Evolutionary conservation across 2,329 filamentous ascomycete species (phyloP).

Genomic region (Hansfordia pulvinata): DNA sequence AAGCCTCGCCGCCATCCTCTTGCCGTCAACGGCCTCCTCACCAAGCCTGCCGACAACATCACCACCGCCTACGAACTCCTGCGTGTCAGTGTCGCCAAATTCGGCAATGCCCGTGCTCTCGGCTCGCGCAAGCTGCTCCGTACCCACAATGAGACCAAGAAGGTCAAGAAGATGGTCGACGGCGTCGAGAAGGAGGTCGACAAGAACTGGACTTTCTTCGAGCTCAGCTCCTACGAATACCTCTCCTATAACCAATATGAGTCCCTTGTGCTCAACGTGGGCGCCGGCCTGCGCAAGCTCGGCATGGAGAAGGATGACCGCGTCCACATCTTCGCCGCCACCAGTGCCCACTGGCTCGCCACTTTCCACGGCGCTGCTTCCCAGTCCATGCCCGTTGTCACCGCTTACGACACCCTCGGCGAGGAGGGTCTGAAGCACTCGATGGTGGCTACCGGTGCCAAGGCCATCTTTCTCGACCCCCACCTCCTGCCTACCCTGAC

Average conservation of each 20-base stretch:
- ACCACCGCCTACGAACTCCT: conserved; percentile 67
- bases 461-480: conserved; percentile 63
- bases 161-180: conserved; percentile 78
- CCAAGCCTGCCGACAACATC: conserved; percentile 49
- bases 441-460: conserved; percentile 54
- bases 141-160: conserved; percentile 73
- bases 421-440: conserved; percentile 61
- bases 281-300: conserved; percentile 57
- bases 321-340: conserved; percentile 71
- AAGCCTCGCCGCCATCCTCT: conserved; percentile 54
- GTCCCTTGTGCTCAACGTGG: conserved; percentile 51
- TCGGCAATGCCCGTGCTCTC: conserved; percentile 50
- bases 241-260: conserved; percentile 69
- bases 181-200: conserved; percentile 67
- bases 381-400: conserved; percentile 70
- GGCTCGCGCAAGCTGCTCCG: conserved; percentile 62
- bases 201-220: conserved; percentile 83
- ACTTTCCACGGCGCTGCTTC: conserved; percentile 42
- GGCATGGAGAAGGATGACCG: conserved; percentile 56
- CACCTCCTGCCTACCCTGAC: conserved; percentile 47
- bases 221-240: conserved; percentile 68
- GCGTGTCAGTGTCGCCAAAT: conserved; percentile 49
- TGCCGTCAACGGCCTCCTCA: conserved; percentile 47
- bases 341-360: conserved; percentile 40
- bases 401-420: conserved; percentile 64